A percentile compares a stretch with the other conserved stretches of the same genome.
phyloP scores from a whole-genome alignment of 2,329 filamentous ascomycete genomes.

The Aspergillaceae sp. region DNA sequence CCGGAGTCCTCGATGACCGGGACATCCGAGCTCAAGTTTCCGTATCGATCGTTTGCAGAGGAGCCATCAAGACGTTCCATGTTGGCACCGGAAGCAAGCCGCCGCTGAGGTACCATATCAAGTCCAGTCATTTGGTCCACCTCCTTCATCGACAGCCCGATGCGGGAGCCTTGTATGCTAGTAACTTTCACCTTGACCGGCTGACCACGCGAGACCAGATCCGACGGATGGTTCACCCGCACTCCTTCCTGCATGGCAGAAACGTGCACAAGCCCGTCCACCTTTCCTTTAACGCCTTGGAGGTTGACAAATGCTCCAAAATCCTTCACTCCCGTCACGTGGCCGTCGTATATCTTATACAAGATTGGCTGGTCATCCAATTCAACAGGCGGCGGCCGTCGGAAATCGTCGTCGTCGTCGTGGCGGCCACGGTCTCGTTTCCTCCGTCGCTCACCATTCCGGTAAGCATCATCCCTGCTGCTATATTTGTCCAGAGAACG shows the following conservation, averaged over 20 bases:
- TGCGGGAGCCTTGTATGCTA: slow-evolving; percentile 70
- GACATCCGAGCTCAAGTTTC: slow-evolving; percentile 44
- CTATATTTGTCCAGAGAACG: slow-evolving; percentile 36
- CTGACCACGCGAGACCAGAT: slow-evolving; percentile 72
- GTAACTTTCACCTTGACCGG: slow-evolving; percentile 86
- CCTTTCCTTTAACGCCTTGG: slow-evolving; percentile 75
- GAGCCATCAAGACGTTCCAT: slow-evolving; percentile 66
- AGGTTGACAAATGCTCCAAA: slow-evolving; percentile 94
- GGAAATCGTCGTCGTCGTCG: slow-evolving; percentile 51
- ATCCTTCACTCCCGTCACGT: slow-evolving; percentile 85
- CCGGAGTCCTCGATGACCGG: slow-evolving; percentile 57
- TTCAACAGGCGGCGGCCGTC: slow-evolving; percentile 59
- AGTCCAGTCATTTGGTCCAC: slow-evolving; percentile 83
- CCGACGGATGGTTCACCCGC: slow-evolving; percentile 84
- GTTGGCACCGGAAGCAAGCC: slow-evolving; percentile 83
- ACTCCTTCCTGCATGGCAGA: slow-evolving; percentile 78
- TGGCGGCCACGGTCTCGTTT: slow-evolving; percentile 34
- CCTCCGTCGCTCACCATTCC: slow-evolving; percentile 35
- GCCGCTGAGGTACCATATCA: slow-evolving; percentile 69
- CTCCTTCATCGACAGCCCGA: slow-evolving; percentile 94
- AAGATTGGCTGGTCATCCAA: slow-evolving; percentile 73
- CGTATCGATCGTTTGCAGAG: slow-evolving; percentile 47
- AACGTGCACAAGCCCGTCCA: slow-evolving; percentile 88
- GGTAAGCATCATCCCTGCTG: slow-evolving; percentile 29
- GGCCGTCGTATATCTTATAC: slow-evolving; percentile 82